phyloP scores from a whole-genome alignment of 202 grass and related monocot genomes.

The Dendrocalamus latiflorus region DNA sequence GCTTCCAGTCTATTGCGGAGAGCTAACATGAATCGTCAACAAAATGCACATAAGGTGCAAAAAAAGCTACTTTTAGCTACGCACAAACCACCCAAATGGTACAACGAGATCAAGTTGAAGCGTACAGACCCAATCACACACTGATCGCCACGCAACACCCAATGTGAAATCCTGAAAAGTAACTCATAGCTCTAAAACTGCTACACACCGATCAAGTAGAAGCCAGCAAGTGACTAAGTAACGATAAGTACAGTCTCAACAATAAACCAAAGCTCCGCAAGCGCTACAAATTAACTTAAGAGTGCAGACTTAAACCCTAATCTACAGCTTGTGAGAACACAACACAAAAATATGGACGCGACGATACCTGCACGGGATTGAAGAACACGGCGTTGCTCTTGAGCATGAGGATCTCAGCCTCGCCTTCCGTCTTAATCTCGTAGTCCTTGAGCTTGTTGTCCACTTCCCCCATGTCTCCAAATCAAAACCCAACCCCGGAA shows the following conservation, averaged over 20 bases:
- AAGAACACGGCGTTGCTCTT: conserved; percentile 81
- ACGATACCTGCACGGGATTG: conserved; percentile 72
- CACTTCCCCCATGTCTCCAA: conserved; percentile 51
- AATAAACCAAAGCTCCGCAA: not conserved
- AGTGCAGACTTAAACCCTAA: not conserved
- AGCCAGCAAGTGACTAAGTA: not conserved
- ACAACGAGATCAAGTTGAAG: not conserved
- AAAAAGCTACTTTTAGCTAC: not conserved
- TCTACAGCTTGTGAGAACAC: not conserved
- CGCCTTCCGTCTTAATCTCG: conserved; percentile 71
- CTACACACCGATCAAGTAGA: not conserved
- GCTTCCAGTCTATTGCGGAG: not conserved
- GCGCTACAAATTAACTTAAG: not conserved
- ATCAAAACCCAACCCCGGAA: not conserved
- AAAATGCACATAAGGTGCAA: not conserved
- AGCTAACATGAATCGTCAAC: not conserved
- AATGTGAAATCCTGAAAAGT: not conserved
- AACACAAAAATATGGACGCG: not conserved
- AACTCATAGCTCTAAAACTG: not conserved
- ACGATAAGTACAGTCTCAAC: not conserved
- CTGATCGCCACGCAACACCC: not conserved
- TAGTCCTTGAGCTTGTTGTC: conserved; percentile 58
- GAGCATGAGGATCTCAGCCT: conserved; percentile 80
- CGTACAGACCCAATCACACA: not conserved
- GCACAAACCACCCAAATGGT: not conserved